Evolutionary conservation across 176 grass and related monocot genomes (phyloP), one percentile per base, ranked within the genome.

Genomic region (Carex scoparia): DNA sequence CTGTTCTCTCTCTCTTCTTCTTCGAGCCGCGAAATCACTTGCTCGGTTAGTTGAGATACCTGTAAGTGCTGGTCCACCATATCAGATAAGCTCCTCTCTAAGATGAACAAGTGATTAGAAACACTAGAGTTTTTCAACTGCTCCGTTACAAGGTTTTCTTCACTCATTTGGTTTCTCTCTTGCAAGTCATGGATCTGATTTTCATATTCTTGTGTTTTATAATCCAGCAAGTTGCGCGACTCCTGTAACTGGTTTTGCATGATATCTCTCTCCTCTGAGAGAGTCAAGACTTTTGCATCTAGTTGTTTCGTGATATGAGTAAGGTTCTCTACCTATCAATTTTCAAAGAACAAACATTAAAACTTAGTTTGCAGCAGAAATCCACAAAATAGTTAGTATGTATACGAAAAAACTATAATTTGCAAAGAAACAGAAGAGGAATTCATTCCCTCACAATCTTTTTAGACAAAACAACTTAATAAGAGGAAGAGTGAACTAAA

Each of bases 51-150:
- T 78, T 70, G 84, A 89, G 86, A 92, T 79, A 84, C 83, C 56
- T 79, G 81, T 35, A 84, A 42, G 65, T 92, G 91, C 59, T 86
- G 88, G 23, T 91, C 88, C 85, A 83, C 85, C 69, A 89, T 87
- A 86, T 98, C 86, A 72, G 37, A 87, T 82, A 94, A 93, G 87
- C 80, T 90, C 49, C 61, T 92, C 79, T 94, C 78, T 80, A 95
- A 91, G 49, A 94, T 84, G 69, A 91, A 84, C 85, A 87, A 90
- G 73, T 79, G 84, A 79, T 95, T 81, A 37, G 77, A 91, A 81
- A 73, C 66, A 89, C 55, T 84, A 7, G 89, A 84, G 60, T 79
- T 73, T 69, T 88, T 92, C 51, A 88, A 64, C 49, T 95, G 86
- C 84, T 94, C 84, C 32, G 87, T 83, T 88, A 94, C 84, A 79